Evolutionary conservation across 495 filamentous ascomycete species (phyloP), one percentile per base, ranked within the genome.

Genomic region (Penicillium malachiteum): DNA sequence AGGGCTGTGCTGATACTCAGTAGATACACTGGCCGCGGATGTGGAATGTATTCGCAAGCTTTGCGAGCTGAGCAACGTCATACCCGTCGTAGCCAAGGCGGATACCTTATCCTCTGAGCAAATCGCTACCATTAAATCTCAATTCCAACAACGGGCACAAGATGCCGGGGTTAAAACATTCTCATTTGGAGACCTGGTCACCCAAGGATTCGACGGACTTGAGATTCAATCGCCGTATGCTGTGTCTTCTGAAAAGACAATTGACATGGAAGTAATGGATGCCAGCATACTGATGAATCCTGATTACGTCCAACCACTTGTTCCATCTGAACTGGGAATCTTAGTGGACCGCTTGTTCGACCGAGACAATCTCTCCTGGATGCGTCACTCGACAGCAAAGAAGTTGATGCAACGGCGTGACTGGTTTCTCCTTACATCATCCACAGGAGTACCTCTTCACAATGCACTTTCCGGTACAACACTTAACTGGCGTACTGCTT

Each of bases 271-370:
- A 18, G 87, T 80, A 43, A 96, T 99, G 91, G 94, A 99, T 64
- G 94, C 94, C 30, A 95, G 90, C 63, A 82, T 94, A 0, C 78
- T 99, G 12, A 99, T 99, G 94, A 91, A 84, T 44, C 86, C 95
- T 3, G 89, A 93, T 60, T 99, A 99, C 68, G 78, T 96, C 14
- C 88, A 91, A 53, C 95, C 95, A 3, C 78, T 97, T 2, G 71
- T 90, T 10, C 67, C 81, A 30, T 92, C 91, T 17, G 95, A 99
- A 57, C 81, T 99, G 7, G 58, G 65, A 10, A 65, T 71, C 12
- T 77, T 99, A 11, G 86, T 97, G 37, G 70, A 81, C 32, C 81
- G 84, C 34, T 71, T 97, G 9, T 93, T 98, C 62, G 84, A 90
- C 39, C 80, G 80, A 6, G 87, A 95, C 41, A 91, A 88, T 49